These are phyloP conservation scores for Aspergillus tamarii DNA, from an alignment of 2,329 filamentous ascomycete species.

Conservation along the genomic window DNA sequence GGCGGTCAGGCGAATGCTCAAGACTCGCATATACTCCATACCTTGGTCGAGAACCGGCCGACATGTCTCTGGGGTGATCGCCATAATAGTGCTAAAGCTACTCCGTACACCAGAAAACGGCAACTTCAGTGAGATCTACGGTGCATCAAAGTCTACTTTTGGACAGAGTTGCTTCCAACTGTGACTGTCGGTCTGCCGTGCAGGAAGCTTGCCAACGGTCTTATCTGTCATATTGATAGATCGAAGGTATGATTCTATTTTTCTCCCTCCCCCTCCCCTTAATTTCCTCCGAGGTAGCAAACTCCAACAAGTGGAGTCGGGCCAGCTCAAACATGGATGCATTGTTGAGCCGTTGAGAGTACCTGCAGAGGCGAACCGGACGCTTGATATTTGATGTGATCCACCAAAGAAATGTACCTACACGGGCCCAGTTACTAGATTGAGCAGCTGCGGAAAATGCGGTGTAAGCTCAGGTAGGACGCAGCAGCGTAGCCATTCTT, in stretches of 20 bases:
- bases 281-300: conserved; percentile 5
- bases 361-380: conserved; percentile 25
- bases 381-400: conserved; percentile 10
- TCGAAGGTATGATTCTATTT: background rate
- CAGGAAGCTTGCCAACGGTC: conserved; percentile 6
- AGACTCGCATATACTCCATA: background rate
- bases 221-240: background rate
- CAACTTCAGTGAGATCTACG: background rate
- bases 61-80: conserved; percentile 21
- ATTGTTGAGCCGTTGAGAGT: conserved; percentile 21
- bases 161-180: background rate
- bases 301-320: conserved; percentile 9
- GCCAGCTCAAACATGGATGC: conserved; percentile 23
- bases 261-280: background rate
- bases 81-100: conserved; percentile 17
- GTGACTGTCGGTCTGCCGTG: conserved; percentile 15
- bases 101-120: conserved; percentile 15
- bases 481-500: background rate
- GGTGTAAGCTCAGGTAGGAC: conserved; percentile 20
- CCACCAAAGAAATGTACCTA: background rate
- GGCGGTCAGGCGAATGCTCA: background rate
- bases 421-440: conserved; percentile 13
- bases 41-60: background rate
- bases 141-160: conserved; percentile 5
- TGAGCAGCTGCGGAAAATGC: conserved; percentile 25